Base-by-base conservation (phyloP, 331 rosid genomes). In the Acacia concinna region DNA sequence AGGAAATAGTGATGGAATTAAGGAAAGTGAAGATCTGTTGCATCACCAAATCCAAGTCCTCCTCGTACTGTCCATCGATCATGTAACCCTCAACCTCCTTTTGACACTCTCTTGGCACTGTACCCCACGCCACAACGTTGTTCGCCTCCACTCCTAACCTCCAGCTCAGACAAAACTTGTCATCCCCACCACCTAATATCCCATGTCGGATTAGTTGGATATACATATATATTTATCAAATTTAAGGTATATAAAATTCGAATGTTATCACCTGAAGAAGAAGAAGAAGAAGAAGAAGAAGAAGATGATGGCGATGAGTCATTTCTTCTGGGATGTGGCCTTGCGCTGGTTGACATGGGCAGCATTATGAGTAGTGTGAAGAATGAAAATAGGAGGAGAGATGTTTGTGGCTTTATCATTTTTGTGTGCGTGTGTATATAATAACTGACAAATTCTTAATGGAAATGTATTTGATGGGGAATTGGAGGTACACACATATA, bases 81-180 rank as follows among this genome's bases (percentile, higher is more conserved):
- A 95, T 85, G 86, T 95, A 95, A 37, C 62, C 80, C 82, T 91
- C 92, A 15, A 92, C 79, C 76, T 87, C 76, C 27, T 68, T 67
- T 1, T 73, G 64, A 77, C 96, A 95, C 71, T 86, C 76, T 5
- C 27, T 52, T 21, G 99, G 97, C n/a, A 95, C 93, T 0, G 89
- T 93, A 17, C 85, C 87, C 99, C 99, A 95, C 25, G 83, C 80
- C 21, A 87, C 80, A 74, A 89, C 88, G 79, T 87, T 93, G 90
- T 88, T 87, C 23, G 90, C 31, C 72, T 95, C 99, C 84, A 90
- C 99, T 6, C 76, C 97, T 80, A 93, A 63, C 81, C 97, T 85
- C 99, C 99, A 93, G 82, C 97, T 91, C 87, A 87, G 78, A 80
- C 97, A 91, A 74, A 86, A 84, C 13, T 78, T 80, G 17, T 5